Evolutionary conservation across 257 asterid genomes (phyloP).

Genomic region (Capsicum rhomboideum): DNA sequence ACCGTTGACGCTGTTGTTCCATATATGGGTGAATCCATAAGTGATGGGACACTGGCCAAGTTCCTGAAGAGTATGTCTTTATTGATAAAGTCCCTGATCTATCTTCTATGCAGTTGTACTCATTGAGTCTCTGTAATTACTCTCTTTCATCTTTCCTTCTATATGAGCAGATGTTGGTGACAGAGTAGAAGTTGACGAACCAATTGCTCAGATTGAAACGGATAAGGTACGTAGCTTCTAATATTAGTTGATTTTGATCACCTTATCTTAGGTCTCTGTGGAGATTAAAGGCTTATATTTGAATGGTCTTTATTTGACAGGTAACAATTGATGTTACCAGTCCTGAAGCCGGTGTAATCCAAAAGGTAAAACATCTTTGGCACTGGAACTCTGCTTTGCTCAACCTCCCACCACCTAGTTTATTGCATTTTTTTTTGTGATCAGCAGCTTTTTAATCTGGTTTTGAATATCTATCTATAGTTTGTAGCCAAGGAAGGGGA

Average conservation of each 20-base stretch:
- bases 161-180: constrained; percentile 72
- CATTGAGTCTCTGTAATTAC: not conserved
- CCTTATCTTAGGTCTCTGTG: not conserved
- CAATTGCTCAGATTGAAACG: constrained; percentile 97
- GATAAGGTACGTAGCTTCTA: constrained; percentile 57
- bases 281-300: not conserved
- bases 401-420: not conserved
- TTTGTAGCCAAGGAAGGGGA: constrained; percentile 90
- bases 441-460: not conserved
- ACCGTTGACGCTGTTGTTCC: constrained; percentile 89
- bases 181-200: constrained; percentile 78
- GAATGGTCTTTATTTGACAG: constrained; percentile 29
- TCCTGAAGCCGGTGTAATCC: constrained; percentile 97
- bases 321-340: constrained; percentile 96
- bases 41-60: constrained; percentile 78
- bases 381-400: not conserved
- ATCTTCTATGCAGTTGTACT: not conserved
- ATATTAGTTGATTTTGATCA: not conserved
- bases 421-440: not conserved
- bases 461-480: constrained; percentile 28
- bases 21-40: constrained; percentile 93
- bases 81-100: not conserved
- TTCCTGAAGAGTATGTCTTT: constrained; percentile 73
- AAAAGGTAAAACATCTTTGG: constrained; percentile 44
- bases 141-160: not conserved